These are phyloP conservation scores for Boechera divaricarpa DNA, from an alignment of 345 rosid genomes.

Conservation along the genomic window DNA sequence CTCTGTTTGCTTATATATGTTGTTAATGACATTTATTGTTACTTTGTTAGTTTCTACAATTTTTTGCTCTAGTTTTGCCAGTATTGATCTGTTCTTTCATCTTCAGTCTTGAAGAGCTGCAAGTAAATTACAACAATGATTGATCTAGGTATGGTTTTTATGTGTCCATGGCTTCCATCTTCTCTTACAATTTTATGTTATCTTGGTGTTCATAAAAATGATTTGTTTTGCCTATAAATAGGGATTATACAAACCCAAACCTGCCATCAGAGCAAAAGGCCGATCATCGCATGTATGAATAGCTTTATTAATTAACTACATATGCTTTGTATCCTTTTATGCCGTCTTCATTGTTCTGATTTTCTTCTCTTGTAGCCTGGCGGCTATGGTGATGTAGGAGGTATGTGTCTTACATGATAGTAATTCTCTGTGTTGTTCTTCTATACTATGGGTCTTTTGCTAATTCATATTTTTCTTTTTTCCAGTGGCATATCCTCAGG, in stretches of 20 bases:
- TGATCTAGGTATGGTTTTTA: constrained; percentile 77
- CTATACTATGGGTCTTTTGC: constrained; percentile 19
- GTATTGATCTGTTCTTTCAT: constrained; percentile 34
- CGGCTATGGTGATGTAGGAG: constrained; percentile 86
- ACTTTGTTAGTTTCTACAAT: background rate
- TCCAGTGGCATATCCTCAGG: constrained; percentile 98
- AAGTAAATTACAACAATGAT: constrained; percentile 97
- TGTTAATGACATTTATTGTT: constrained; percentile 4
- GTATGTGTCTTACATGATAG: constrained; percentile 58
- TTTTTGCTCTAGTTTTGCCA: constrained; percentile 3
- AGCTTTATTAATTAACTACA: background rate
- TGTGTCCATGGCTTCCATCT: background rate
- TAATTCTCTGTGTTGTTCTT: constrained; percentile 40
- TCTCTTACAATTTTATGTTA: constrained; percentile 12
- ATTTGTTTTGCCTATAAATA: constrained; percentile 39
- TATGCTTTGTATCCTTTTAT: constrained; percentile 23
- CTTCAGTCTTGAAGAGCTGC: constrained; percentile 92
- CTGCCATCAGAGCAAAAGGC: constrained; percentile 93
- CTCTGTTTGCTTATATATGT: constrained; percentile 25
- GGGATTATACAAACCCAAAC: constrained; percentile 96
- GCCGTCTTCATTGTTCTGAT: constrained; percentile 14
- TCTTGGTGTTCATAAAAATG: constrained; percentile 4
- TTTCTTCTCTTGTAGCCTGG: constrained; percentile 58
- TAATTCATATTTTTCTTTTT: constrained; percentile 38
- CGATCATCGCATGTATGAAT: constrained; percentile 79